A percentile compares a stretch with the other conserved stretches of the same genome.
These are phyloP conservation scores for Dothistroma pini DNA, from an alignment of 2,329 filamentous ascomycete species.

Conservation along the genomic window DNA sequence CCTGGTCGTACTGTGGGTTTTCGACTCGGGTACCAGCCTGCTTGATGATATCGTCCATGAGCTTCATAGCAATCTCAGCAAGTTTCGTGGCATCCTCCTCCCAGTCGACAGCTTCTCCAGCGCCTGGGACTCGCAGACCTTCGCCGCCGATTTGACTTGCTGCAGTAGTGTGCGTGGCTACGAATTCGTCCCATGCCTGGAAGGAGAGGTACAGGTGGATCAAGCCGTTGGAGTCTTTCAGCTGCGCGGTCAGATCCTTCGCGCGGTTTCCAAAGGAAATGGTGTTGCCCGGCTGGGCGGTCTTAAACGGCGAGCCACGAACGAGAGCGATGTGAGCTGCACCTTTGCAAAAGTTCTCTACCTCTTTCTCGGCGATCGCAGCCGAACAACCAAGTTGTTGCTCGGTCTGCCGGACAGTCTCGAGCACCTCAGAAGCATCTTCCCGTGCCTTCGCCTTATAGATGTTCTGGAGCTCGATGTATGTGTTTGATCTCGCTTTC, in stretches of 20 bases:
- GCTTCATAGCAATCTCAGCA: constrained; percentile 42
- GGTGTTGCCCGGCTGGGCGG: constrained; percentile 41
- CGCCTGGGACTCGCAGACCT: constrained; percentile 38
- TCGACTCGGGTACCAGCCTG: constrained; percentile 41
- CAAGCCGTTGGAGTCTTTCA: constrained; percentile 45
- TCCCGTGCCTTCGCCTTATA: constrained; percentile 84
- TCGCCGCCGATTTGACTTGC: constrained; percentile 34
- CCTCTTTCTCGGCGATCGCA: constrained; percentile 63
- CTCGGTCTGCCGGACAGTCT: constrained; percentile 58
- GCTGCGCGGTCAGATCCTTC: constrained; percentile 44
- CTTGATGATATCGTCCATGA: constrained; percentile 42
- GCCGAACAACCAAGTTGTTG: constrained; percentile 42
- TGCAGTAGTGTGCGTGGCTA: constrained; percentile 37
- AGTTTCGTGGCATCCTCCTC: constrained; percentile 40
- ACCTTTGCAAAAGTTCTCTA: constrained; percentile 93
- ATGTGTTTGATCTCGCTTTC: constrained; percentile 90
- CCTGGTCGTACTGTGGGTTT: constrained; percentile 39
- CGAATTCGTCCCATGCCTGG: constrained; percentile 48
- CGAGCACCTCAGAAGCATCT: constrained; percentile 72
- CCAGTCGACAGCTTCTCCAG: constrained; percentile 30
- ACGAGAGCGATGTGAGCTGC: constrained; percentile 90
- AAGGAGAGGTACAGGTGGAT: constrained; percentile 51
- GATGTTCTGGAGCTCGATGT: constrained; percentile 84
- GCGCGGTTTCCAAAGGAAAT: constrained; percentile 39
- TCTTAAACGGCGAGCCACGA: constrained; percentile 56